These are phyloP conservation scores for Liquidambar formosana DNA, from an alignment of 164 flowering plant species.

Conservation along the genomic window DNA sequence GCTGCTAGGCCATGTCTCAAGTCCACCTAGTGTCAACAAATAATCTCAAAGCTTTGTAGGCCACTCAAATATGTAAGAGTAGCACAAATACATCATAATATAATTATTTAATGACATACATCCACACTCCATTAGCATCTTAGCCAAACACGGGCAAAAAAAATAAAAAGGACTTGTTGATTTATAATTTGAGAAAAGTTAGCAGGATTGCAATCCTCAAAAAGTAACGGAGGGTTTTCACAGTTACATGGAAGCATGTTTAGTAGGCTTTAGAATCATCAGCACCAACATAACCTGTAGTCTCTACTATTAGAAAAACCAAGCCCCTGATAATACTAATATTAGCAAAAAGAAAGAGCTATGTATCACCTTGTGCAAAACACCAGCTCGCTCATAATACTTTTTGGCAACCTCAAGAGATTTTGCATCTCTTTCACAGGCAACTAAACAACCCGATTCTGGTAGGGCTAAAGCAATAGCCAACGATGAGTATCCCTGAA, in stretches of 20 bases:
- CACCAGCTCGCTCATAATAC: conserved; percentile 80
- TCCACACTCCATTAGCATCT: too few relatives aligned
- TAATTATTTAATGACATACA: neutral
- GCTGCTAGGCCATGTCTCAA: conserved; percentile 76
- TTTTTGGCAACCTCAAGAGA: conserved; percentile 74
- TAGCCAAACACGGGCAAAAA: too few relatives aligned
- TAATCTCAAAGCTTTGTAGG: conserved; percentile 1
- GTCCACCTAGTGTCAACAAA: conserved; percentile 48
- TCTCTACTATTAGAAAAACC: too few relatives aligned
- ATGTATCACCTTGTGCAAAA: conserved; percentile 68
- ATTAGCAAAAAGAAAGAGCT: neutral
- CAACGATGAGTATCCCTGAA: conserved; percentile 87
- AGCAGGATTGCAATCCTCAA: neutral
- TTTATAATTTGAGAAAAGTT: neutral
- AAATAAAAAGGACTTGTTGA: neutral
- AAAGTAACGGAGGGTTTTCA: neutral
- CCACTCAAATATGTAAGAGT: neutral
- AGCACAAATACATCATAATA: neutral
- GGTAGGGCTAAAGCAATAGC: conserved; percentile 89
- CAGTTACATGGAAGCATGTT: neutral
- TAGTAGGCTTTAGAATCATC: too few relatives aligned
- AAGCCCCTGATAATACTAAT: neutral
- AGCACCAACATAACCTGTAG: too few relatives aligned
- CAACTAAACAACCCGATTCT: conserved; percentile 63
- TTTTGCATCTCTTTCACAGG: conserved; percentile 73